These are phyloP conservation scores for Rhinocladiella similis DNA, from an alignment of 2,329 filamentous ascomycete genomes.

Conservation along the genomic window DNA sequence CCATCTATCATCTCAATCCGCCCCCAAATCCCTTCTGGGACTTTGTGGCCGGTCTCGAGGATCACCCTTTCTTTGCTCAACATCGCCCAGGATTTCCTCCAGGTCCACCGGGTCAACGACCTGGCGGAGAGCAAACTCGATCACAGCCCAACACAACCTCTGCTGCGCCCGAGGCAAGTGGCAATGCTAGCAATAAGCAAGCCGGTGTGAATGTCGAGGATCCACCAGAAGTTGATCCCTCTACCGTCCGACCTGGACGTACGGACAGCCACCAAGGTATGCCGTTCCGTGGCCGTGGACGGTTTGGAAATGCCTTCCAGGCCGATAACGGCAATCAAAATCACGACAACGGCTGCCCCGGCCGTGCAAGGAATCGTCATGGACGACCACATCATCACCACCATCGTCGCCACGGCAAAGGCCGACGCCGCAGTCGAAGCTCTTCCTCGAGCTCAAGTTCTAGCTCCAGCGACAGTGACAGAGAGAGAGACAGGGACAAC, in stretches of 20 bases:
- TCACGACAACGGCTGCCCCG: not conserved
- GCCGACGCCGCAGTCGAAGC: not conserved
- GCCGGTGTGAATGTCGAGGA: constrained; percentile 22
- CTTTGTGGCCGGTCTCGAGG: constrained; percentile 52
- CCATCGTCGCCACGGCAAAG: not conserved
- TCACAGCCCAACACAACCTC: constrained; percentile 34
- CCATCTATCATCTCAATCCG: constrained; percentile 48
- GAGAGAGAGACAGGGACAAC: constrained; percentile 1
- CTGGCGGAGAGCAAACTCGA: constrained; percentile 36
- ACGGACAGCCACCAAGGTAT: constrained; percentile 5
- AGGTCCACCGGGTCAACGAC: constrained; percentile 34
- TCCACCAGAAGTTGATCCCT: constrained; percentile 28
- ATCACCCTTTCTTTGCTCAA: constrained; percentile 48
- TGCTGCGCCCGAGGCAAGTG: constrained; percentile 16
- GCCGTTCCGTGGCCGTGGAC: constrained; percentile 27
- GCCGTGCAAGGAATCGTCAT: not conserved
- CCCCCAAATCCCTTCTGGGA: constrained; percentile 55
- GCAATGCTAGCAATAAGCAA: constrained; percentile 25
- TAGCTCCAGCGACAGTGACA: constrained; percentile 2
- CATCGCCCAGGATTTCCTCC: constrained; percentile 33
- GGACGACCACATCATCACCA: constrained; percentile 12
- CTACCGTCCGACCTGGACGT: constrained; percentile 20
- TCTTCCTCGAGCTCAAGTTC: constrained; percentile 1
- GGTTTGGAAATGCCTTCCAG: constrained; percentile 24
- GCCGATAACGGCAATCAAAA: constrained; percentile 8